Evolutionary conservation across 2,329 filamentous ascomycete genomes (phyloP), one percentile per base, ranked within the genome.

Genomic region (Periconia digitata): DNA sequence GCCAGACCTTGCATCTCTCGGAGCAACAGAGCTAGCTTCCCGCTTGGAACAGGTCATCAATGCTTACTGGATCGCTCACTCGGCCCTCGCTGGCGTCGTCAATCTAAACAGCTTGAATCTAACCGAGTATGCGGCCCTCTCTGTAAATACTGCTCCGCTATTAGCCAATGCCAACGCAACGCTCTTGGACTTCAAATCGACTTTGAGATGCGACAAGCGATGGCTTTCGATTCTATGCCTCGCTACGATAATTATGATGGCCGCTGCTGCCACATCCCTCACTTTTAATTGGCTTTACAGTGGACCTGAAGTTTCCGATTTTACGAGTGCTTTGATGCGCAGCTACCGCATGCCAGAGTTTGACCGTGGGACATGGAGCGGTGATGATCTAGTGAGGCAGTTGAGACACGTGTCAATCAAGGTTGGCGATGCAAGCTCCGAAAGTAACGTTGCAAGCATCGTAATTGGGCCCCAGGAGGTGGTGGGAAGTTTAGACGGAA

Each of bases 351-450:
- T 37, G 35, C 35, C 35, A n/a, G 18, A 37, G 35, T 7, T 37
- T 37, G n/a, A 37, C 6, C 18, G 35, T 37, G 35, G 35, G 35
- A 37, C 35, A n/a, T n/a, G 7, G 7, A 37, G 35, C 18, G 35
- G 35, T n/a, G 35, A 37, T 37, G 35, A 37, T 37, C 35, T 37
- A n/a, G 35, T 37, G n/a, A 37, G 35, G 35, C 35, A 37, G 35
- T 37, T 37, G 35, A 37, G n/a, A 37, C 7, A 37, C n/a, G 35
- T 37, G 35, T 37, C 35, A 20, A 37, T 37, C 35, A 37, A 37
- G 35, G 35, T 37, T 7, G 35, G 35, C 35, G 35, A 37, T 37
- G 35, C 35, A n/a, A 16, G 35, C n/a, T 6, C 35, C n/a, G n/a
- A 37, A 8, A n/a, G 6, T 37, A n/a, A 37, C n/a, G 35, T 37